These are phyloP conservation scores for Sphaerobolus stellatus DNA, from an alignment of 1,284 basidiomycete species.

Conservation along the genomic window DNA sequence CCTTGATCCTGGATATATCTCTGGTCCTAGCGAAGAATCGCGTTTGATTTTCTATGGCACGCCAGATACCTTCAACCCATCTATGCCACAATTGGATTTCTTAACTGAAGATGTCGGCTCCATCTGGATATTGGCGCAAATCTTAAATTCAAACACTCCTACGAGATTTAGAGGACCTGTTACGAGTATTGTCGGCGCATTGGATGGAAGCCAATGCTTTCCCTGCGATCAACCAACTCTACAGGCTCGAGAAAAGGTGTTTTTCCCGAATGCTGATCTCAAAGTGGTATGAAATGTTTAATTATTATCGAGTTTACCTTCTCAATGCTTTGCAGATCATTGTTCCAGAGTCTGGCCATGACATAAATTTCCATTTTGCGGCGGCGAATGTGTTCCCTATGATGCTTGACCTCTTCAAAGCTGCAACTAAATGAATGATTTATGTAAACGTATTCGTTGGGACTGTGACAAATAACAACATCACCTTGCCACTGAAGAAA, in stretches of 20 bases:
- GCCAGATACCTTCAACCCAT: background rate
- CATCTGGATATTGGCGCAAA: conserved; percentile 1
- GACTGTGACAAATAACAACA: no score
- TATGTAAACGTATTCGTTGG: no score
- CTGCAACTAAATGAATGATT: no score
- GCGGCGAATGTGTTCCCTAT: background rate
- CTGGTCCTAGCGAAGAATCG: background rate
- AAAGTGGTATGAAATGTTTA: background rate
- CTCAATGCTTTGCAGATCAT: background rate
- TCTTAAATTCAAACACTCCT: background rate
- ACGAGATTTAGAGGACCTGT: conserved; percentile 2
- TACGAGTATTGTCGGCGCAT: background rate
- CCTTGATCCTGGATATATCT: conserved; percentile 6
- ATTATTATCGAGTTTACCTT: background rate
- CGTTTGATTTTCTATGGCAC: conserved; percentile 7
- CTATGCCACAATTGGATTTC: conserved; percentile 5
- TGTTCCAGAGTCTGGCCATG: background rate
- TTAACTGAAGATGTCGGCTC: conserved; percentile 7
- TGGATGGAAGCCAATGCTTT: conserved; percentile 5
- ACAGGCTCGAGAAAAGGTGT: background rate
- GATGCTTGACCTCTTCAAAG: background rate
- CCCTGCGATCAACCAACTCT: background rate
- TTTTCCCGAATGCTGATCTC: background rate
- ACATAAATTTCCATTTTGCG: background rate
- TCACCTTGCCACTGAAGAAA: no score